These are phyloP conservation scores for Ramalina intermedia DNA, from an alignment of 495 filamentous ascomycete genomes.

Conservation along the genomic window DNA sequence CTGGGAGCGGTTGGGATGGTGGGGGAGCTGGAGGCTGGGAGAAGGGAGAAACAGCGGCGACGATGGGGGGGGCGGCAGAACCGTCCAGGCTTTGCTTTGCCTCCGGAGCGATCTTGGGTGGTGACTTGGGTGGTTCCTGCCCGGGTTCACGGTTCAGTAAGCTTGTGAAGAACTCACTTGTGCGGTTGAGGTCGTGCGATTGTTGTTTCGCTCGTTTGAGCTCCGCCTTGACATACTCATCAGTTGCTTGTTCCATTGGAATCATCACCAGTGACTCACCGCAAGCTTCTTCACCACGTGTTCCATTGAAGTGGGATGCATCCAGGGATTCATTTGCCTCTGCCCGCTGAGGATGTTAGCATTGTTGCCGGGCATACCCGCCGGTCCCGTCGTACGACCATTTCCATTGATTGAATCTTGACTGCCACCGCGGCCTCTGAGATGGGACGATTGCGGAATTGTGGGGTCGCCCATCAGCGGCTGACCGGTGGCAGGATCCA, in stretches of 20 bases:
- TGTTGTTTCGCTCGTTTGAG: conserved; percentile 80
- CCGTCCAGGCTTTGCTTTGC: conserved; percentile 31
- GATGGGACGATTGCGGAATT: conserved; percentile 38
- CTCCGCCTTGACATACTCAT: conserved; percentile 45
- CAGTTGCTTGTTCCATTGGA: background rate
- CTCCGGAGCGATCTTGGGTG: conserved; percentile 25
- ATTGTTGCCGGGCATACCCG: conserved; percentile 42
- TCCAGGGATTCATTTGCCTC: conserved; percentile 63
- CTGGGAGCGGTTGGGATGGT: conserved; percentile 78
- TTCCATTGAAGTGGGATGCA: conserved; percentile 64
- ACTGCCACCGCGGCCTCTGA: conserved; percentile 59
- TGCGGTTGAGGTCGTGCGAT: conserved; percentile 66
- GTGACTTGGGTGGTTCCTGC: conserved; percentile 39
- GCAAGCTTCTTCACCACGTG: conserved; percentile 88
- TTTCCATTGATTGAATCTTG: conserved; percentile 52
- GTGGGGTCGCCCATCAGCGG: conserved; percentile 50
- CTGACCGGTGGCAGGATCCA: conserved; percentile 57
- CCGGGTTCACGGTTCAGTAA: conserved; percentile 60
- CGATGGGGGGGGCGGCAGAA: conserved; percentile 40
- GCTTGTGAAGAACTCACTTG: conserved; percentile 62
- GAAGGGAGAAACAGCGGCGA: conserved; percentile 45
- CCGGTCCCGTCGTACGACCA: conserved; percentile 24
- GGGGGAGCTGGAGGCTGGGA: conserved; percentile 85
- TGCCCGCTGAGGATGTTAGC: conserved; percentile 47
- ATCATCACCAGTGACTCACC: conserved; percentile 38